phyloP scores from a whole-genome alignment of 2,329 filamentous ascomycete genomes.

The Herpotrichia juniperi region DNA sequence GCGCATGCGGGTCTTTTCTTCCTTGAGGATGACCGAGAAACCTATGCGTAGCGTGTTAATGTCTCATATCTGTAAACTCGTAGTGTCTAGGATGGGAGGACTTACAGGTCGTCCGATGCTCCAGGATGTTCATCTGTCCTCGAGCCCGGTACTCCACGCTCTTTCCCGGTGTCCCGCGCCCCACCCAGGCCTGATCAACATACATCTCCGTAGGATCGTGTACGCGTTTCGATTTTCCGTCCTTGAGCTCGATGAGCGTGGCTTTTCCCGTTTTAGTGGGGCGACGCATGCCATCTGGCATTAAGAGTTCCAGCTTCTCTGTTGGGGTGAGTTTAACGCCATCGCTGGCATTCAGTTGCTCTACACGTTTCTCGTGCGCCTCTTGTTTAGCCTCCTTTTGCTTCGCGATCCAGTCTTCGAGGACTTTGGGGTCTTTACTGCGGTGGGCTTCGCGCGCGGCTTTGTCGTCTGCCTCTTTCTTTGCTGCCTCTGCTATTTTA shows the following conservation, averaged over 20 bases:
- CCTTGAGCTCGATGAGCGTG: conserved; percentile 72
- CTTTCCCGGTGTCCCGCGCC: conserved; percentile 62
- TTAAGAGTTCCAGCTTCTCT: not conserved
- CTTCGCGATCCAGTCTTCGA: not conserved
- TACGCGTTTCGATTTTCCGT: conserved; percentile 75
- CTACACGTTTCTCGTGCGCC: not conserved
- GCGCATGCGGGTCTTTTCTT: conserved; percentile 87
- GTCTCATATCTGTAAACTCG: too few relatives aligned
- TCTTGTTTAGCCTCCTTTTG: not conserved
- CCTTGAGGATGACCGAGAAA: conserved; percentile 84
- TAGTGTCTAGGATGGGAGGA: conserved; percentile 26
- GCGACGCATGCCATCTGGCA: not conserved
- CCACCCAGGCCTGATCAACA: conserved; percentile 91
- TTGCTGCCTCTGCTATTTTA: not conserved
- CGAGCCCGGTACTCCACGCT: conserved; percentile 75
- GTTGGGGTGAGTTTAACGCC: not conserved
- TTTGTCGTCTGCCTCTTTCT: not conserved
- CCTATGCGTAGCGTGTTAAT: conserved; percentile 52
- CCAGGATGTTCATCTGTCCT: conserved; percentile 71
- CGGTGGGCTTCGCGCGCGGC: not conserved
- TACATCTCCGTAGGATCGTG: conserved; percentile 82
- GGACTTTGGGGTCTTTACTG: not conserved
- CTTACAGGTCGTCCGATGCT: conserved; percentile 77
- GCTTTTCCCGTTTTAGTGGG: conserved; percentile 30
- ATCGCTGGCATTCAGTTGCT: too few relatives aligned